These are phyloP conservation scores for Elaeis guineensis DNA, from an alignment of 176 grass and related monocot genomes.

Conservation along the genomic window DNA sequence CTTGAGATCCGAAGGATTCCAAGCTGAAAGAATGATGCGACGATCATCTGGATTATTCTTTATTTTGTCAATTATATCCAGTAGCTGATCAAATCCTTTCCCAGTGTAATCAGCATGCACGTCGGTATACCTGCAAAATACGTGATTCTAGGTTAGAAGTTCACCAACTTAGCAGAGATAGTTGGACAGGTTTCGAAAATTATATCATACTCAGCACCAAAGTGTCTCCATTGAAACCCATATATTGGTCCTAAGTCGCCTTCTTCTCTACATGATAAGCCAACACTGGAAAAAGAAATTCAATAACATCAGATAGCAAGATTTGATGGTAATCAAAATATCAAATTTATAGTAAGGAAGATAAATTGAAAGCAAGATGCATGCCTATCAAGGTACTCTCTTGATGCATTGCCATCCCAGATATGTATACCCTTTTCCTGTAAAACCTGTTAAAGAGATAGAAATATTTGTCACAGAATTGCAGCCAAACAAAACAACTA, in stretches of 20 bases:
- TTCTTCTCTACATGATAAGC: constrained; percentile 58
- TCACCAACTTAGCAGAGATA: neutral
- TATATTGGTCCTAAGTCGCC: constrained; percentile 80
- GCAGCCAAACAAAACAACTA: too few species aligned
- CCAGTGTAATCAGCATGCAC: constrained; percentile 79
- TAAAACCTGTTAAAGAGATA: constrained; percentile 39
- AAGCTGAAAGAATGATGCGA: constrained; percentile 61
- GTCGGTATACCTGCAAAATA: constrained; percentile 50
- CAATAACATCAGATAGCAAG: neutral
- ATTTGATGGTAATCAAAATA: neutral
- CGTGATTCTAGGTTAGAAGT: neutral
- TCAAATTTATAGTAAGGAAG: neutral
- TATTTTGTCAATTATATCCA: constrained; percentile 76
- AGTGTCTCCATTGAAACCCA: constrained; percentile 91
- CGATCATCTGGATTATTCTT: constrained; percentile 78
- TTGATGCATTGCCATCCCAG: constrained; percentile 94
- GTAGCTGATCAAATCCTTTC: constrained; percentile 79
- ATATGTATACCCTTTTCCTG: constrained; percentile 81
- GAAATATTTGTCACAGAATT: too few species aligned
- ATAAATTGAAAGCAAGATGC: constrained; percentile 12
- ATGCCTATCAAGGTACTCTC: constrained; percentile 82
- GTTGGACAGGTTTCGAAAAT: constrained; percentile 1
- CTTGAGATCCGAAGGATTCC: constrained; percentile 74
- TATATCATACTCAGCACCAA: constrained; percentile 65
- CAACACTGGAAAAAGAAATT: constrained; percentile 42